Evolutionary conservation across 371 early-diverging fungal genomes (phyloP), one percentile per base, ranked within the genome.

Genomic region (Syncephalastrum monosporum): DNA sequence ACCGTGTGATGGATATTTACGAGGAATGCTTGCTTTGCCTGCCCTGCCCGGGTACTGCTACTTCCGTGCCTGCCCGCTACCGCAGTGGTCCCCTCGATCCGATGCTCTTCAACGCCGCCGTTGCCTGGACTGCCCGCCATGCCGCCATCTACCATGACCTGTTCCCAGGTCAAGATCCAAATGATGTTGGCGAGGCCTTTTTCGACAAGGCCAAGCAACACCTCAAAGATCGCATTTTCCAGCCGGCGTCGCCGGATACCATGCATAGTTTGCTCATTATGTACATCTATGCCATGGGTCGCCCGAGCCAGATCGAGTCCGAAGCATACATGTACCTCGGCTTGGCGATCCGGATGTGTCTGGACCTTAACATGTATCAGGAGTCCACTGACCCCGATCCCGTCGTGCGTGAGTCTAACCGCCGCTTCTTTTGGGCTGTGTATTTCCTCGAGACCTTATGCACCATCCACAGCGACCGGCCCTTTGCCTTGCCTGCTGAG

Each of bases 101-200:
- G 3, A 45, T 79, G 21, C 23, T 79, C 13, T 48, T 64, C 6
- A 71, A 76, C 60, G 64, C 76, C 4, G 61, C 68, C 0, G 55
- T 79, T 47, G 69, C 74, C 17, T 79, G 80, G 80, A 64, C 80
- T 5, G 72, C 76, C 6, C 61, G 80, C 6, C 80, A 79, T 54
- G 72, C 74, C 2, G 76, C 76, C 2, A 70, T 79, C 5, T 71
- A 74, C 47, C 80, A 79, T 46, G 59, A 64, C 29, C 24, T 72
- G 23, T 76, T 76, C 60, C 72, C 70, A 3, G 77, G 75, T 2
- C 64, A 67, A 49, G 75, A 79, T 43, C 80, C 80, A 4, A 79
- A 76, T 41, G 43, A 52, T 12, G 74, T 79, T 13, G 76, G 80
- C 4, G 65, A 76, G 47, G 57, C 59, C 0, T 79, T 68, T 56